Evolutionary conservation across 495 filamentous ascomycete genomes (phyloP).

Genomic region (Trichodelitschia bisporula): DNA sequence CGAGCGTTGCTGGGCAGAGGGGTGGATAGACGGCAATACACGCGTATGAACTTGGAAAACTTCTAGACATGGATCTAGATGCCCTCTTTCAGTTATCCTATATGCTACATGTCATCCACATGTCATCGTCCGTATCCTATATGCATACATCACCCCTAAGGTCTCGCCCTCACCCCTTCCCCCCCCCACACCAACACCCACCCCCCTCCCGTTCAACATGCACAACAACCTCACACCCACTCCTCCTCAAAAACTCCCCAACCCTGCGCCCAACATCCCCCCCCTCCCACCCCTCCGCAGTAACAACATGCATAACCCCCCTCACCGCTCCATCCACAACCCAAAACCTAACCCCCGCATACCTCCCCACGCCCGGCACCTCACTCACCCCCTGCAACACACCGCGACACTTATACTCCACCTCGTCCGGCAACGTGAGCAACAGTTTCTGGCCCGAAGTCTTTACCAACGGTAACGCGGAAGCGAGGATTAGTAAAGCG

Average conservation of each 20-base stretch:
- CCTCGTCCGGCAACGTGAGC: constrained; percentile 59
- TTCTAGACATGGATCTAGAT: neutral
- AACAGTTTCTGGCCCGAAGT: constrained; percentile 61
- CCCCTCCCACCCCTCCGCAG: constrained; percentile 10
- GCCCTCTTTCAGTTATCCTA: neutral
- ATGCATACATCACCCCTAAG: neutral
- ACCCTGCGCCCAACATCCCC: constrained; percentile 18
- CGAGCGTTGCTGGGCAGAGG: neutral
- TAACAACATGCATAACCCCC: constrained; percentile 18
- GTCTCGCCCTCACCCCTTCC: too few species aligned
- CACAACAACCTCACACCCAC: constrained; percentile 16
- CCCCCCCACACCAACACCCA: constrained; percentile 18
- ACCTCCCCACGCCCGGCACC: constrained; percentile 62
- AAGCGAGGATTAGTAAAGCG: constrained; percentile 71
- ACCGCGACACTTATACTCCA: constrained; percentile 73
- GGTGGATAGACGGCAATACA: too few species aligned
- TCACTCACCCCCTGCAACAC: constrained; percentile 62
- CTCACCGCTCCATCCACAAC: constrained; percentile 35
- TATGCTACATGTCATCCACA: neutral
- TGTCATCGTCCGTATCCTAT: neutral
- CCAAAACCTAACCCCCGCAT: constrained; percentile 85
- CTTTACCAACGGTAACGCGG: constrained; percentile 67
- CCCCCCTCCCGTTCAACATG: constrained; percentile 18
- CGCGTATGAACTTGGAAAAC: neutral
- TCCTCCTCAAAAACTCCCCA: constrained; percentile 13